Base-by-base conservation (phyloP, 176 grass and related monocot genomes). In the Bromus sterilis region DNA sequence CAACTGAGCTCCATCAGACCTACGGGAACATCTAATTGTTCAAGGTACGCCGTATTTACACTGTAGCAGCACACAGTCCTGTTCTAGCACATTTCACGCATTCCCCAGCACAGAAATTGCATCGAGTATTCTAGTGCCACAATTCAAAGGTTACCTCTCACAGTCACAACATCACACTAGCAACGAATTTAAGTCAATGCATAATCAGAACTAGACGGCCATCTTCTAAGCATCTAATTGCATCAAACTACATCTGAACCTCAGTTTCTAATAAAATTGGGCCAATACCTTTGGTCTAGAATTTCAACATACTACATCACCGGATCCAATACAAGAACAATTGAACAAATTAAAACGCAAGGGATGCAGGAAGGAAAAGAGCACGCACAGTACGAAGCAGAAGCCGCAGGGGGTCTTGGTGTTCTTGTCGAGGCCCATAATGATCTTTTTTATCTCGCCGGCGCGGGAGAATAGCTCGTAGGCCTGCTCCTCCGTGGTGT, bases 361-460 rank as follows among this genome's bases (percentile, higher is more conserved):
- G 69, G 21, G 2, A 23, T 2, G 25, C 7, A 71, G 34, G 14
- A 42, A n/a, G 26, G 25, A 9, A 23, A 28, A 39, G 68, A 61
- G 71, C 53, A 8, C 86, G 68, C 59, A 99, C 93, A 93, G 57
- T 29, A 99, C 21, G 68, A 99, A 99, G 85, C 89, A 99, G 91
- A 99, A 99, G 62, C 96, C 96, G 71, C 93, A 99, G 34, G 96
- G 96, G 56, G 96, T 99, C 84, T 95, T 99, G 43, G 72, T 58
- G 77, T 93, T 99, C 85, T 99, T 99, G 71, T 95, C 96, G 51
- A 99, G 86, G 8, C 96, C 96, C 96, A 99, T 99, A 41, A 99
- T 93, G 64, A 99, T 99, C 82, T 99, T 99, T 80, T 95, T 99
- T 63, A 99, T 91, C 91, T 99, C 96, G 11, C 96, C 93, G 32